Conservation (phyloP, 2,329 filamentous ascomycete genomes). For the Ophiognomonia clavigignenti-juglandacearum region DNA sequence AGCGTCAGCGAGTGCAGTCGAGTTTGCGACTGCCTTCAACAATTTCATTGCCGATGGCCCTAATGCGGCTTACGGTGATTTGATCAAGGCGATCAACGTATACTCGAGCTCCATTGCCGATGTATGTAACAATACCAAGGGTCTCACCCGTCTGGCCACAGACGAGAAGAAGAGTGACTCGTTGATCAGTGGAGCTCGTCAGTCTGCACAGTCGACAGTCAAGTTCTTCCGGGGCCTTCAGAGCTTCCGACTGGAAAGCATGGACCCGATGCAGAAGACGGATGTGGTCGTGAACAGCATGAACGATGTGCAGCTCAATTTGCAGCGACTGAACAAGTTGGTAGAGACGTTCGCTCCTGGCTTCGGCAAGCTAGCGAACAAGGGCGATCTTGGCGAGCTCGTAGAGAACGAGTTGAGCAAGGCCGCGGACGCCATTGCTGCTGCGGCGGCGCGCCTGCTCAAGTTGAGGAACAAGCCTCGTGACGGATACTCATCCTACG, state of each 20-base stretch:
- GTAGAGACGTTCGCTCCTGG: constrained; percentile 89
- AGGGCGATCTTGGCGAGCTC: constrained; percentile 86
- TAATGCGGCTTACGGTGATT: constrained; percentile 80
- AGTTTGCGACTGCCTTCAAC: constrained; percentile 97
- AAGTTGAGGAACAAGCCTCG: constrained; percentile 96
- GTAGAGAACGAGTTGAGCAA: constrained; percentile 90
- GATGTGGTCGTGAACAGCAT: constrained; percentile 98
- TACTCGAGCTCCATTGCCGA: constrained; percentile 90
- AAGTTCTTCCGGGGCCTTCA: constrained; percentile 93
- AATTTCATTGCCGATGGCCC: constrained; percentile 97
- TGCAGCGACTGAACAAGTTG: constrained; percentile 90
- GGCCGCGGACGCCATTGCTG: constrained; percentile 91
- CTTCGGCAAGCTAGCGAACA: constrained; percentile 71
- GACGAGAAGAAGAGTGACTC: constrained; percentile 94
- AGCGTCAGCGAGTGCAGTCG: constrained; percentile 87
- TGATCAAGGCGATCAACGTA: constrained; percentile 87
- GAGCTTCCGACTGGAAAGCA: constrained; percentile 86
- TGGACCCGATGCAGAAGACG: constrained; percentile 88
- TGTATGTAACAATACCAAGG: constrained; percentile 94
- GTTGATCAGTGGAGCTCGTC: constrained; percentile 74
- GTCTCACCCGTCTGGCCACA: constrained; percentile 83
- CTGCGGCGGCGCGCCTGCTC: constrained; percentile 79
- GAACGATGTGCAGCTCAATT: constrained; percentile 88
- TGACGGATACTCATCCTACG: constrained; percentile 92
- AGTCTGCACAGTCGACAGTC: constrained; percentile 81